Conservation (phyloP, 2,329 filamentous ascomycete genomes). For the Ceratocystiopsis minuta region DNA sequence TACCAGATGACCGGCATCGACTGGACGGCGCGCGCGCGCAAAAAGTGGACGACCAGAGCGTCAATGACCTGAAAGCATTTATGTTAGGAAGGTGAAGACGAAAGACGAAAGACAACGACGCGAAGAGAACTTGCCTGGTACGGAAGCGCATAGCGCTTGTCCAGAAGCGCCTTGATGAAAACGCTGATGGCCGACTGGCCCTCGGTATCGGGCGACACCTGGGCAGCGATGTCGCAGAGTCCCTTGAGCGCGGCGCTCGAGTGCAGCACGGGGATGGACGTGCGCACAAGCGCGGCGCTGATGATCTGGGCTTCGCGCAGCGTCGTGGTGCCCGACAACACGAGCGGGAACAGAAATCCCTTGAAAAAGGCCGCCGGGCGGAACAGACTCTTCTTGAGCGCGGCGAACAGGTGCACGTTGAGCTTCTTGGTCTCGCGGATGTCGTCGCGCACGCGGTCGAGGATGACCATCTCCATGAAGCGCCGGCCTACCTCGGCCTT, state of each 20-base stretch:
- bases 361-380: constrained; percentile 96
- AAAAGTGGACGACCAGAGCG: constrained; percentile 86
- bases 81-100: not conserved
- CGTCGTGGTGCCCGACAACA: constrained; percentile 73
- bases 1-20: constrained; percentile 84
- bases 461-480: constrained; percentile 72
- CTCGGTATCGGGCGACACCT: constrained; percentile 71
- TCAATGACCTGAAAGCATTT: constrained; percentile 69
- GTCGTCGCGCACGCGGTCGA: constrained; percentile 82
- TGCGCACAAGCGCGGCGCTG: constrained; percentile 63
- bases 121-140: constrained; percentile 46
- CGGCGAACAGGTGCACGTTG: constrained; percentile 88
- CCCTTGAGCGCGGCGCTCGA: constrained; percentile 82
- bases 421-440: constrained; percentile 90
- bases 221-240: constrained; percentile 83
- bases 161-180: constrained; percentile 80
- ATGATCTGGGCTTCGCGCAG: constrained; percentile 85
- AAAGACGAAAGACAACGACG: not conserved
- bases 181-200: constrained; percentile 85
- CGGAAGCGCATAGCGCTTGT: constrained; percentile 93
- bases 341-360: constrained; percentile 74
- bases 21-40: constrained; percentile 19
- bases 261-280: constrained; percentile 80
- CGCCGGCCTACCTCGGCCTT: constrained; percentile 64
- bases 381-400: constrained; percentile 81